Conservation (phyloP, 176 grass and related monocot species). For the Dendrocalamus sinicus region DNA sequence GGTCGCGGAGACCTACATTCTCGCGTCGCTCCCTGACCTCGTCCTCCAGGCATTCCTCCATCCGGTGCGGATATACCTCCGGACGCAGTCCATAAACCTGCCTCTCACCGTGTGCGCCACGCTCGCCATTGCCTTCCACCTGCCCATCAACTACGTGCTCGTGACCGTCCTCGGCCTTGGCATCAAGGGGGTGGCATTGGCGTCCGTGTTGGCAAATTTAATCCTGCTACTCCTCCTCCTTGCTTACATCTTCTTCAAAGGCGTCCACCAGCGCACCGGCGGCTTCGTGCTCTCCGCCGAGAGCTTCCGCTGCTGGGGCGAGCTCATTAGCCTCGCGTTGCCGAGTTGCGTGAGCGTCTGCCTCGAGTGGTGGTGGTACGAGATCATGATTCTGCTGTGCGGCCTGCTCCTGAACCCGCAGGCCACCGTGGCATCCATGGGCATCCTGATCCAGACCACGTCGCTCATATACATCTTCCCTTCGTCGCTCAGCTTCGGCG, state of each 20-base stretch:
- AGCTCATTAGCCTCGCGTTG: conserved; percentile 63
- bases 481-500: conserved; percentile 85
- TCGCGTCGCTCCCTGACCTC: conserved; percentile 78
- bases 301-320: conserved; percentile 67
- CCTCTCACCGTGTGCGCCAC: conserved; percentile 74
- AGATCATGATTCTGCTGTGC: conserved; percentile 96
- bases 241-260: conserved; percentile 55
- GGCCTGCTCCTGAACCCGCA: conserved; percentile 86
- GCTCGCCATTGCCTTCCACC: conserved; percentile 75
- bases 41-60: conserved; percentile 81
- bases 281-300: conserved; percentile 61
- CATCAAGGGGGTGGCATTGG: conserved; percentile 73
- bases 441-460: conserved; percentile 92
- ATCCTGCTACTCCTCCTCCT: conserved; percentile 81
- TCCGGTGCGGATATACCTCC: conserved; percentile 73
- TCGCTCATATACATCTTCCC: conserved; percentile 98
- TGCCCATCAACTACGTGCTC: conserved; percentile 76
- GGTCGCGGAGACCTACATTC: conserved; percentile 78
- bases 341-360: conserved; percentile 85
- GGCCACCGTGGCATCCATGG: conserved; percentile 92
- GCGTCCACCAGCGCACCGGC: conserved; percentile 65
- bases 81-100: conserved; percentile 80
- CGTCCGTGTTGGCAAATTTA: conserved; percentile 69
- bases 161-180: conserved; percentile 67
- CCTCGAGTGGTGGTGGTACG: conserved; percentile 99